Conservation (phyloP, 768 basidiomycete genomes). For the Strobilomyces confusus region DNA sequence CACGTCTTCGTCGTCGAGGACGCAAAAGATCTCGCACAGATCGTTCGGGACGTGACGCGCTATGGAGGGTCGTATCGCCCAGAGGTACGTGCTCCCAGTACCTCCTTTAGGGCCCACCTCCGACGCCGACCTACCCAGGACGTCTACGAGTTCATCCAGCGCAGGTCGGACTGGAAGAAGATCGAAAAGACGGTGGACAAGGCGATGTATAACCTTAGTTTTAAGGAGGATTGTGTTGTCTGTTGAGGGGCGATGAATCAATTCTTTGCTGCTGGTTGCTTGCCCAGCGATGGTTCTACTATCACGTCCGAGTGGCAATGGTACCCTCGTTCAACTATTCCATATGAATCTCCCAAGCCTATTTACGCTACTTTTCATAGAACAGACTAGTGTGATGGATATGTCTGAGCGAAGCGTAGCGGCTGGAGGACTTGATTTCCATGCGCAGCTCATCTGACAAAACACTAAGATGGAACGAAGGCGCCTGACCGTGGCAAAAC, state of each 20-base stretch:
- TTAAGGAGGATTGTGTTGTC: slow-evolving; percentile 85
- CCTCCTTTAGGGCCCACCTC: background rate
- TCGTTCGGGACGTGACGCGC: slow-evolving; percentile 90
- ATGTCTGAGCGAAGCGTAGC: background rate
- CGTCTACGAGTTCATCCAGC: slow-evolving; percentile 93
- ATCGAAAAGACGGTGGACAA: slow-evolving; percentile 96
- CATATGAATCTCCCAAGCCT: background rate
- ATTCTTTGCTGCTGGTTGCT: no score
- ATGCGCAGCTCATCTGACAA: no score
- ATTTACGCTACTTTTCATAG: background rate
- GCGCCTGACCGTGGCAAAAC: background rate
- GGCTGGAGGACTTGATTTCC: no score
- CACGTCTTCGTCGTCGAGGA: slow-evolving; percentile 95
- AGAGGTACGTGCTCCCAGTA: slow-evolving; percentile 55
- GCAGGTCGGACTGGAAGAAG: slow-evolving; percentile 96
- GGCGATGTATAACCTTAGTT: slow-evolving; percentile 89
- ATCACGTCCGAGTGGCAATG: no score
- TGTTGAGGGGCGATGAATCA: slow-evolving; percentile 17
- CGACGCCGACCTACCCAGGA: slow-evolving; percentile 44
- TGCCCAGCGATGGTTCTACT: no score
- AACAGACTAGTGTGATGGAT: background rate
- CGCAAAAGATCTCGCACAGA: slow-evolving; percentile 93
- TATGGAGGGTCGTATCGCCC: slow-evolving; percentile 95
- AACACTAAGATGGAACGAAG: background rate
- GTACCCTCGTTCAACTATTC: no score